A percentile compares a stretch with the other conserved stretches of the same genome.
Conservation (phyloP, 2,329 filamentous ascomycete species). For the Colletotrichum godetiae region DNA sequence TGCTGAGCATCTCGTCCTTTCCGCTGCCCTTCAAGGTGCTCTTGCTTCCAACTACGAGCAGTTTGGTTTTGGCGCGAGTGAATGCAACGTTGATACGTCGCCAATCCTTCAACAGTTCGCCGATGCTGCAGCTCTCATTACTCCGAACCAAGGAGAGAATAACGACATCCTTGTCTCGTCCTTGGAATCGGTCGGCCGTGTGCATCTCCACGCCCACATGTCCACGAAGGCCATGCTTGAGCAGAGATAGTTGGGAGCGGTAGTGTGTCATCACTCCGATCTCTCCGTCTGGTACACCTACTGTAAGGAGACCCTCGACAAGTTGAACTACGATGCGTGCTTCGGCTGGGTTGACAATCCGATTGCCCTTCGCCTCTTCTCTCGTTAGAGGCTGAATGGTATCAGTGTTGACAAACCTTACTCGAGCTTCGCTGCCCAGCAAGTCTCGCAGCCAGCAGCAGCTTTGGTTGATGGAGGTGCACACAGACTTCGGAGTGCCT, state of each 20-base stretch:
- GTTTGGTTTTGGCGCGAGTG: constrained; percentile 90
- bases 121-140: constrained; percentile 86
- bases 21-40: constrained; percentile 80
- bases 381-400: constrained; percentile 70
- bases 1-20: constrained; percentile 79
- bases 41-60: constrained; percentile 87
- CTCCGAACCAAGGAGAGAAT: constrained; percentile 88
- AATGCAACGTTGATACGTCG: constrained; percentile 95
- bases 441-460: constrained; percentile 83
- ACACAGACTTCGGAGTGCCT: constrained; percentile 62
- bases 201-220: constrained; percentile 85
- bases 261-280: constrained; percentile 98
- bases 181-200: constrained; percentile 96
- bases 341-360: constrained; percentile 90
- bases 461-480: constrained; percentile 58
- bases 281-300: constrained; percentile 78
- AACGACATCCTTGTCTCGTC: constrained; percentile 93
- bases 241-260: constrained; percentile 86
- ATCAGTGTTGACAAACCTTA: constrained; percentile 92
- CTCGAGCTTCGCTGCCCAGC: constrained; percentile 76
- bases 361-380: constrained; percentile 83
- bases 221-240: constrained; percentile 77
- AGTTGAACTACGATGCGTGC: constrained; percentile 82
- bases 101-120: constrained; percentile 92
- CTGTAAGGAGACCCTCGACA: constrained; percentile 80